phyloP scores from a whole-genome alignment of 169 alveolate genomes.

The Hammondia hammondi region DNA sequence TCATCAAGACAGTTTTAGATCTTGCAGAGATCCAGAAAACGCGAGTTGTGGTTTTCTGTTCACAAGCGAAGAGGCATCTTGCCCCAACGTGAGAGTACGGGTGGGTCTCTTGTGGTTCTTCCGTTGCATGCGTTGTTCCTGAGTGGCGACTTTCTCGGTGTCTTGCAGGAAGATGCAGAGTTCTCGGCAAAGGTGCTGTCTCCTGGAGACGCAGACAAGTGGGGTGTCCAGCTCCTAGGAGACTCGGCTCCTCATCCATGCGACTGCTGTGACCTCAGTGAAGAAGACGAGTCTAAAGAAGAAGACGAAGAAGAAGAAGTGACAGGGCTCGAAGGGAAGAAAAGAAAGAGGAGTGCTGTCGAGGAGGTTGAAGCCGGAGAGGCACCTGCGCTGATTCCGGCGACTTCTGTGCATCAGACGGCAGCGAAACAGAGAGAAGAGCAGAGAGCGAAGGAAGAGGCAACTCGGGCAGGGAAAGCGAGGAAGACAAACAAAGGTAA shows the following conservation, averaged over 20 bases:
- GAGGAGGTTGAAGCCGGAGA: neutral
- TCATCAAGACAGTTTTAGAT: too few species aligned
- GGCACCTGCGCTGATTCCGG: conserved; percentile 36
- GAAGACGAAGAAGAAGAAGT: neutral
- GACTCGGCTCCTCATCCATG: neutral
- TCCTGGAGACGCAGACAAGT: neutral
- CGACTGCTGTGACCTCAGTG: neutral
- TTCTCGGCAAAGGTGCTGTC: neutral
- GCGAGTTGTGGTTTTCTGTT: too few species aligned
- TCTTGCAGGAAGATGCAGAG: conserved; percentile 55
- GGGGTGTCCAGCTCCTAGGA: conserved; percentile 46
- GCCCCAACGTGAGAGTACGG: too few species aligned
- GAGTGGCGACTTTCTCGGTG: neutral
- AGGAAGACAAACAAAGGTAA: neutral
- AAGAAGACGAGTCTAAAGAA: neutral
- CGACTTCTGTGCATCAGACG: neutral
- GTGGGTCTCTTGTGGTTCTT: neutral
- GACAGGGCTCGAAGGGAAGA: conserved; percentile 7
- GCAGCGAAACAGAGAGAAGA: too few species aligned
- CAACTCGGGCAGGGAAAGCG: too few species aligned
- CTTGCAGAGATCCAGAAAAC: too few species aligned
- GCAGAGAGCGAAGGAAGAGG: too few species aligned
- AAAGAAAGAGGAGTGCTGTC: neutral
- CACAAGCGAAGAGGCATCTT: too few species aligned
- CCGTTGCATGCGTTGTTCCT: neutral